Base-by-base conservation (phyloP, 495 filamentous ascomycete species). In the Oleoguttula mirabilis region DNA sequence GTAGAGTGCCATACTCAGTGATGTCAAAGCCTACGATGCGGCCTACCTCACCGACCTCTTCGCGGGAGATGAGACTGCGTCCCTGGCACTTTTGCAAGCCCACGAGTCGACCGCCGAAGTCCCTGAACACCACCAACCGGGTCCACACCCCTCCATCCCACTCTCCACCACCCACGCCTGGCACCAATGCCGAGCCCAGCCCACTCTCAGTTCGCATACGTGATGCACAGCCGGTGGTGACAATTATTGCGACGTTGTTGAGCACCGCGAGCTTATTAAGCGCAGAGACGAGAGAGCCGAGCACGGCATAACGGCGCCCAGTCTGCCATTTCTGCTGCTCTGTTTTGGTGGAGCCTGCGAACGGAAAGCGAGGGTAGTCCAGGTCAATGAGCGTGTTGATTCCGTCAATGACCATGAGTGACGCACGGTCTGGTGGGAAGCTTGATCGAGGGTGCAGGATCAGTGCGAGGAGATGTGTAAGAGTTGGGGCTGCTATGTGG, bases 391-490 rank as follows among this genome's bases (percentile, higher is more conserved):
- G 64, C 11, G 73, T 75, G 7, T 84, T 84, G 14, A 90, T 60
- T 0, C 78, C 77, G 56, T 90, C 84, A 50, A 94, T 64, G 8
- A 92, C 68, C n/a, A 94, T 50, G 1, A 93, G 66, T 15, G 60
- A 66, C 3, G 79, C 80, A 19, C 64, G 60, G 22, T 54, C 45
- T 0, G 78, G 76, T 12, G 83, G 71, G 55, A 82, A 77, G 17
- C 55, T 55, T 11, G 66, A 48, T 2, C 73, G 70, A 15, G 81
- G 75, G 41, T 77, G 73, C 22, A 73, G 61, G 23, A 93, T 58
- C 4, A 94, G 61, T 2, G 81, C 80, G 21, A 94, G 65, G 4
- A 93, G 62, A 60, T 94, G 87, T 5, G 88, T 70, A 16, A 94
- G 66, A 11, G 66, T 76, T 2, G 75, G 69, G 0, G 60, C 46